These are phyloP conservation scores for Lentinula lateritia DNA, from an alignment of 768 basidiomycete species.

Conservation along the genomic window DNA sequence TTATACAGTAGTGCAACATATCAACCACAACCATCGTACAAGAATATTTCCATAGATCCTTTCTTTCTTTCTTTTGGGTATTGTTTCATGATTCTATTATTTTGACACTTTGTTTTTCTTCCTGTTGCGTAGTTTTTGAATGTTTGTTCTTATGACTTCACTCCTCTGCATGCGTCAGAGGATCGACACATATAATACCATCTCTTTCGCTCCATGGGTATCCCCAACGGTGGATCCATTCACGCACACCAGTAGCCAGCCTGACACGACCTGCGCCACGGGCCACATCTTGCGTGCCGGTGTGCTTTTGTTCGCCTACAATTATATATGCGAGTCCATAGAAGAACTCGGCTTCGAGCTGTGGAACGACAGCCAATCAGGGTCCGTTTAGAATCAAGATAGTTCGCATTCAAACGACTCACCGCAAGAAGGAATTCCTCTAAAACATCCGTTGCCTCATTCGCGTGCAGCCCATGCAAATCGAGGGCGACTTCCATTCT, in stretches of 20 bases:
- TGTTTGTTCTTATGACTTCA: slow-evolving; percentile 15
- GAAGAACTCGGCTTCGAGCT: slow-evolving; percentile 87
- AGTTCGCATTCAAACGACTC: slow-evolving; percentile 27
- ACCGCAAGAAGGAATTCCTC: slow-evolving; percentile 87
- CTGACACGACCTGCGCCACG: slow-evolving; percentile 81
- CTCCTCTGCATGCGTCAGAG: slow-evolving; percentile 64
- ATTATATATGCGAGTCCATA: slow-evolving; percentile 85
- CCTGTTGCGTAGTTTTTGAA: background rate
- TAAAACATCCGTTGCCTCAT: slow-evolving; percentile 87
- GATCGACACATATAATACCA: slow-evolving; percentile 86
- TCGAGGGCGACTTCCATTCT: slow-evolving; percentile 85
- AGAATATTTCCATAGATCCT: background rate
- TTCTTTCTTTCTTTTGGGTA: background rate
- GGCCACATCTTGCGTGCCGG: slow-evolving; percentile 79
- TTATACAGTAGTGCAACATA: slow-evolving; percentile 7
- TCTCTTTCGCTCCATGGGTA: slow-evolving; percentile 95
- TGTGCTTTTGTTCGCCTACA: slow-evolving; percentile 96
- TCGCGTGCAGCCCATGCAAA: slow-evolving; percentile 89
- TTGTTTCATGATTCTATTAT: too few species aligned
- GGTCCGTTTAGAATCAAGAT: background rate
- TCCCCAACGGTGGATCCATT: slow-evolving; percentile 91
- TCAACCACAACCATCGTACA: slow-evolving; percentile 3
- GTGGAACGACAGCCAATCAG: background rate
- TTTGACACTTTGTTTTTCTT: background rate
- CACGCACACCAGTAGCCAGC: slow-evolving; percentile 80